phyloP scores from a whole-genome alignment of 345 rosid species.

The Lumnitzera racemosa region DNA sequence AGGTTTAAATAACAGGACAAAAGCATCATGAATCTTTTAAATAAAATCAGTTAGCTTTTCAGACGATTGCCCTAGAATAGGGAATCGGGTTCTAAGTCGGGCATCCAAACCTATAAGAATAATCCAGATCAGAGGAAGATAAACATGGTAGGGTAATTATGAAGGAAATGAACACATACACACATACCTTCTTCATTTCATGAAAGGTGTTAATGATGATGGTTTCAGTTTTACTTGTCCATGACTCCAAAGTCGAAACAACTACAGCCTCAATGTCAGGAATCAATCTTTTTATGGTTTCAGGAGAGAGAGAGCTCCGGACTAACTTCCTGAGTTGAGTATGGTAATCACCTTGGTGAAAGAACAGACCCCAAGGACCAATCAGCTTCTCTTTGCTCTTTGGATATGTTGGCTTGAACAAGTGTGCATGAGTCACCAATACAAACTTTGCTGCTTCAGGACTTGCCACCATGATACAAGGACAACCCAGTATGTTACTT shows the following conservation, averaged over 20 bases:
- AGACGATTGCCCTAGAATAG: no score
- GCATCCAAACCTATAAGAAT: no score
- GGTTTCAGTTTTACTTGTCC: conserved; percentile 17
- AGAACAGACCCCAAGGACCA: conserved; percentile 74
- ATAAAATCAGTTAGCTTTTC: no score
- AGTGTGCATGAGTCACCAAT: conserved; percentile 58
- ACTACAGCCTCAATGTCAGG: conserved; percentile 52
- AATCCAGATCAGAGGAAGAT: no score
- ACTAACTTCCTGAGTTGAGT: conserved; percentile 58
- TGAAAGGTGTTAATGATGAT: conserved; percentile 46
- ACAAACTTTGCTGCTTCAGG: conserved; percentile 80
- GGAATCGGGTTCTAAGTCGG: no score
- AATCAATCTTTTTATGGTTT: conserved; percentile 43
- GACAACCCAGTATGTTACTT: conserved; percentile 66
- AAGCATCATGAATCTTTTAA: no score
- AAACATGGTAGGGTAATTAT: neutral
- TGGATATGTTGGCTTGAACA: conserved; percentile 92
- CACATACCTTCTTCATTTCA: conserved; percentile 70
- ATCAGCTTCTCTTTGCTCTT: conserved; percentile 75
- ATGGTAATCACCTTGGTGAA: conserved; percentile 78
- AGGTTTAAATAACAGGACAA: no score
- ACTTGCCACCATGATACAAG: conserved; percentile 79
- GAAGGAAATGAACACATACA: neutral
- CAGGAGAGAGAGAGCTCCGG: conserved; percentile 48
- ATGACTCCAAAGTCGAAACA: conserved; percentile 45